Conservation (phyloP, 495 filamentous ascomycete species). For the Amphirosellinia nigrospora region DNA sequence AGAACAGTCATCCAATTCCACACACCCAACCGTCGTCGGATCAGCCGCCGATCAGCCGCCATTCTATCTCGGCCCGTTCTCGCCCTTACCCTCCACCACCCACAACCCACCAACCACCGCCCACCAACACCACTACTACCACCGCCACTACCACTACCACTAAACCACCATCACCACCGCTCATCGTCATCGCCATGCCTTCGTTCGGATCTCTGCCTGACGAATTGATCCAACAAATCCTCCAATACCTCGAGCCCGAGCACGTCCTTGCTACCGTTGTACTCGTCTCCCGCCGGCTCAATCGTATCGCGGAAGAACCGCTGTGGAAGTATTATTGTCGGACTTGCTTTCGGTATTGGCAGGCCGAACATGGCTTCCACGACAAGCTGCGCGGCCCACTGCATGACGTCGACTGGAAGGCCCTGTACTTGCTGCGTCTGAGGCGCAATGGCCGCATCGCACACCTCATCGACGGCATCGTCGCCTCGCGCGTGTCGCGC, state of each 20-base stretch:
- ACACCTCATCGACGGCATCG: slow-evolving; percentile 68
- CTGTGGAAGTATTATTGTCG: slow-evolving; percentile 82
- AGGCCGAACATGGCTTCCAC: slow-evolving; percentile 65
- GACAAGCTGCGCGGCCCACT: slow-evolving; percentile 57
- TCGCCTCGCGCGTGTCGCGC: slow-evolving; percentile 70
- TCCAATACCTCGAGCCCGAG: slow-evolving; percentile 64
- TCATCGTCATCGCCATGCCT: slow-evolving; percentile 31
- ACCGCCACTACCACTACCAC: too few relatives aligned
- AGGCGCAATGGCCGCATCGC: slow-evolving; percentile 60
- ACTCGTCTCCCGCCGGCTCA: slow-evolving; percentile 66
- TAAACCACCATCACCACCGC: too few relatives aligned
- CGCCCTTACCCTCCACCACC: not conserved
- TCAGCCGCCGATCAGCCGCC: not conserved
- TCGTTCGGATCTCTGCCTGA: slow-evolving; percentile 63
- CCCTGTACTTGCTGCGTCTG: slow-evolving; percentile 67
- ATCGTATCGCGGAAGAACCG: slow-evolving; percentile 68
- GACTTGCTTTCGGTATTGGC: slow-evolving; percentile 73
- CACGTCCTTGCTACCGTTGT: slow-evolving; percentile 58
- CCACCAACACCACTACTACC: too few relatives aligned
- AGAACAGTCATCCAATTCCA: not conserved
- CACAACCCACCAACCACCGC: not conserved
- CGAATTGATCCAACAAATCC: slow-evolving; percentile 74
- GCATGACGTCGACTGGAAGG: slow-evolving; percentile 76
- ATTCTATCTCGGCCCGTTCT: not conserved
- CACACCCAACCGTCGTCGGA: not conserved